Base-by-base conservation (phyloP, 2,329 filamentous ascomycete species). In the Aspergillus cejpii region DNA sequence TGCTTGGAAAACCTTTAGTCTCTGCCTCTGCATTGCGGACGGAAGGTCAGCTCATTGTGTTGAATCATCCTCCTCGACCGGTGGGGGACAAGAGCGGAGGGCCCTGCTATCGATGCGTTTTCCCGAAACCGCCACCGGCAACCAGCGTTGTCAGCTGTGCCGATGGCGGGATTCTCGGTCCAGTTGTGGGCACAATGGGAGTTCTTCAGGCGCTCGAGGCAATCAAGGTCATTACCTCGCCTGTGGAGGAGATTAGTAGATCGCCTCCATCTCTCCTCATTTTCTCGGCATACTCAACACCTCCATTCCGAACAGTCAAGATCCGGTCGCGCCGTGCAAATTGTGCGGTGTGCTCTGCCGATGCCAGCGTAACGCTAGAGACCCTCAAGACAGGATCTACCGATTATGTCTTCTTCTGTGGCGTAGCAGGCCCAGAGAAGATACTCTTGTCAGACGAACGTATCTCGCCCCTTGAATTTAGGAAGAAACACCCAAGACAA, bases 81-180 rank as follows among this genome's bases (percentile, higher is more conserved):
- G 73, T 76, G 7, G 83, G 82, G 1, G 67, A 79, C 40, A 43
- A 62, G 2, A 59, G 69, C 0, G 83, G 85, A 26, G 86, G 89
- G 0, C 90, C 91, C 0, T 98, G 92, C 66, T 98, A 98, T 67
- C 78, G 92, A 33, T 98, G 92, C 61, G 79, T 97, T 10, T 98
- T 95, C 56, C 90, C 89, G 0, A 84, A 78, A 28, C 90, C 92
- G 0, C 90, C 92, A 0, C 89, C 91, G 0, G 79, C 87, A 0
- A 85, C 86, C 33, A 88, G 80, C 45, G 84, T 96, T 1, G 75
- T 87, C 1, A 88, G 84, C 48, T 98, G 92, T 59, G 88, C 90
- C 31, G 92, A 98, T 63, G 91, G 90, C 7, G 92, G 92, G 0
- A 89, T 98, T 6, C 60, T 98, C 1, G 92, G 92, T 0, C 90